phyloP scores from a whole-genome alignment of 2,329 filamentous ascomycete species.

The Botrytis elliptica region DNA sequence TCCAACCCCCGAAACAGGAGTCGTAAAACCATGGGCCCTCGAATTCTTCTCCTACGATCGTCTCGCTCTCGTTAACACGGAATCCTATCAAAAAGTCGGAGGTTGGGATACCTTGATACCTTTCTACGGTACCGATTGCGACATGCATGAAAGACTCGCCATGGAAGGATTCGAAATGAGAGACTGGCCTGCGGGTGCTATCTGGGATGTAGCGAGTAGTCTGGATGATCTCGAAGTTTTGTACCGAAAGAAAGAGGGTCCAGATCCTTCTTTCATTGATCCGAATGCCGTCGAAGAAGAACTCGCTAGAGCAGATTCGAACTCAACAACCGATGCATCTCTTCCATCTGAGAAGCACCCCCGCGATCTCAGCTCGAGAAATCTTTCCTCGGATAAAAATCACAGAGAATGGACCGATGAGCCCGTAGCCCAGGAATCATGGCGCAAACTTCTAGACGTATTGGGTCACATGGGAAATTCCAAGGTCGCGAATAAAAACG shows the following conservation, averaged over 20 bases:
- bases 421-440: slow-evolving; percentile 27
- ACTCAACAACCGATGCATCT: not conserved
- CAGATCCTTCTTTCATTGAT: slow-evolving; percentile 3
- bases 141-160: slow-evolving; percentile 50
- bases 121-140: slow-evolving; percentile 56
- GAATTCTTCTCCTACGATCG: slow-evolving; percentile 57
- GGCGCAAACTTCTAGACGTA: slow-evolving; percentile 37
- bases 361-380: not conserved
- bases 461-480: slow-evolving; percentile 33
- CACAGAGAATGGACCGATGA: not conserved
- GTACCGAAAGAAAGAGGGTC: slow-evolving; percentile 10
- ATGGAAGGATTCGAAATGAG: slow-evolving; percentile 44
- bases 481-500: slow-evolving; percentile 36
- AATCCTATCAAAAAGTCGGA: slow-evolving; percentile 44
- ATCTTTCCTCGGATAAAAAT: not conserved
- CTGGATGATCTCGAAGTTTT: slow-evolving; percentile 25
- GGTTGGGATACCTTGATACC: slow-evolving; percentile 57
- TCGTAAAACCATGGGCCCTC: slow-evolving; percentile 44
- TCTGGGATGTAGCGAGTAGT: slow-evolving; percentile 47
- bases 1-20: slow-evolving; percentile 18
- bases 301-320: not conserved
- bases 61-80: slow-evolving; percentile 47
- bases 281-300: slow-evolving; percentile 7
- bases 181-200: slow-evolving; percentile 44
- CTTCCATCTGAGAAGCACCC: not conserved